A percentile compares a stretch with the other conserved stretches of the same genome.
Conservation (phyloP, 345 rosid genomes). For the Cardiospermum halicacabum region DNA sequence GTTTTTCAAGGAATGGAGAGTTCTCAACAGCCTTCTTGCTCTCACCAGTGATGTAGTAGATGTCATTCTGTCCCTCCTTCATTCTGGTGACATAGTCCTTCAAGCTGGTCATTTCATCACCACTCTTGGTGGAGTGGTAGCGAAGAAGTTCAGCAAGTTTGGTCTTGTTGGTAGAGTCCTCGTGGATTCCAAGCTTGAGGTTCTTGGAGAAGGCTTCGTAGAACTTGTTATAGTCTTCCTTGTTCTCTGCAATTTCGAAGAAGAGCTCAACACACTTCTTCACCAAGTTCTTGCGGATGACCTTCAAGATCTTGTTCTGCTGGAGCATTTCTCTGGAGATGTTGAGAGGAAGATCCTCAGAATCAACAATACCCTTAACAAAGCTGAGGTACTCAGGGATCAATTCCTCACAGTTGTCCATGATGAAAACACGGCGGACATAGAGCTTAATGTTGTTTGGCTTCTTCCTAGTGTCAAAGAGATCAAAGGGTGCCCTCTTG, state of each 20-base stretch:
- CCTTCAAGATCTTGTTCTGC: constrained; percentile 92
- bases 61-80: constrained; percentile 86
- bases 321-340: constrained; percentile 79
- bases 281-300: constrained; percentile 84
- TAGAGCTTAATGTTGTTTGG: constrained; percentile 91
- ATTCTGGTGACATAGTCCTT: constrained; percentile 92
- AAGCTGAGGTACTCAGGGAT: constrained; percentile 84
- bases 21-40: constrained; percentile 93
- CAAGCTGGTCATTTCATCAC: constrained; percentile 80
- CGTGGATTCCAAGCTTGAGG: constrained; percentile 83
- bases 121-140: constrained; percentile 91
- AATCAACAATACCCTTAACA: constrained; percentile 87
- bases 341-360: constrained; percentile 89
- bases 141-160: constrained; percentile 81
- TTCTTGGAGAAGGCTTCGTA: constrained; percentile 90
- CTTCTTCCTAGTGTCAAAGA: constrained; percentile 88
- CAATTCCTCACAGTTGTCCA: constrained; percentile 92
- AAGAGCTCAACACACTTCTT: constrained; percentile 89
- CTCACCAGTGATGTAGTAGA: constrained; percentile 87
- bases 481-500: constrained; percentile 88
- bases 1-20: constrained; percentile 91
- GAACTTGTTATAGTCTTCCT: constrained; percentile 91
- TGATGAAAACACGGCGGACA: constrained; percentile 87
- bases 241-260: constrained; percentile 91
- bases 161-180: constrained; percentile 69